These are phyloP conservation scores for Epichloe festucae DNA, from an alignment of 2,329 filamentous ascomycete species.

Conservation along the genomic window DNA sequence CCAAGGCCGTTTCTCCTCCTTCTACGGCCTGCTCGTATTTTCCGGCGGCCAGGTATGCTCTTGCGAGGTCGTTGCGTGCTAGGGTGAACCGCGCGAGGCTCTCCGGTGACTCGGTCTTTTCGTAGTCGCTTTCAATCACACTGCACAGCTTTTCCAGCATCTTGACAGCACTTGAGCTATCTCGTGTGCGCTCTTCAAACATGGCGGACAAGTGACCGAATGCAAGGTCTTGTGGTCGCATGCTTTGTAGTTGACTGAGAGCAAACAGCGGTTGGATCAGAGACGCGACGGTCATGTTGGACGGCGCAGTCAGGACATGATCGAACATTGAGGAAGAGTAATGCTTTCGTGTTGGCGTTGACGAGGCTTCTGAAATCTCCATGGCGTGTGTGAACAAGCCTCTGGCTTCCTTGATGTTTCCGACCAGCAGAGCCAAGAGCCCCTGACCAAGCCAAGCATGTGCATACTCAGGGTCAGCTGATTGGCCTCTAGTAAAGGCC, in stretches of 20 bases:
- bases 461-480: conserved; percentile 84
- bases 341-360: conserved; percentile 59
- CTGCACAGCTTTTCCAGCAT: conserved; percentile 55
- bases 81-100: conserved; percentile 67
- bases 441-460: conserved; percentile 93
- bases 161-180: conserved; percentile 49
- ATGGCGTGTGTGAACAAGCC: conserved; percentile 87
- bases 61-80: conserved; percentile 74
- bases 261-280: conserved; percentile 83
- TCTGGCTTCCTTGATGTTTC: conserved; percentile 64
- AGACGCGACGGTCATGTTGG: conserved; percentile 38
- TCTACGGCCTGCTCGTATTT: conserved; percentile 59
- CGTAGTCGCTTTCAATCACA: conserved; percentile 67
- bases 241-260: conserved; percentile 63
- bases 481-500: conserved; percentile 82
- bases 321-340: conserved; percentile 78
- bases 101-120: conserved; percentile 63
- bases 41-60: conserved; percentile 62
- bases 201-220: conserved; percentile 69
- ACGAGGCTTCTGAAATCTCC: conserved; percentile 74
- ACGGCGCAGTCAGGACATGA: conserved; percentile 48
- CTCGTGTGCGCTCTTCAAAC: conserved; percentile 67
- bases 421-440: conserved; percentile 64
- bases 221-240: conserved; percentile 56
- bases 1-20: conserved; percentile 67